These are phyloP conservation scores for Neurospora pannonica DNA, from an alignment of 495 filamentous ascomycete species.

Conservation along the genomic window DNA sequence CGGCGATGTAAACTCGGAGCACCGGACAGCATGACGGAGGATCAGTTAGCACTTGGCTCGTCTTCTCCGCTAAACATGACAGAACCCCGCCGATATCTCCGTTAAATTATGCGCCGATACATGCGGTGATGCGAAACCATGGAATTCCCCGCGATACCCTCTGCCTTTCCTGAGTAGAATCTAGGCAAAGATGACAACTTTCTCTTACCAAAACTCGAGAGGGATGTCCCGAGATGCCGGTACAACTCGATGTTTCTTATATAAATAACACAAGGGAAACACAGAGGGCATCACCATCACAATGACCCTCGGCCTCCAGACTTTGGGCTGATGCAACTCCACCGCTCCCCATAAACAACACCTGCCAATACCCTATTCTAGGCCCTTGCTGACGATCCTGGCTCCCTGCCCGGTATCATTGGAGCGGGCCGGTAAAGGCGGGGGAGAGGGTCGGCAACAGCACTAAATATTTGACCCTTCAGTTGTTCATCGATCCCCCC, in stretches of 20 bases:
- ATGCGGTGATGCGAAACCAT: not conserved
- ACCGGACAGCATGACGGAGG: not conserved
- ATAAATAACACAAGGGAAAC: not conserved
- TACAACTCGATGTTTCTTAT: not conserved
- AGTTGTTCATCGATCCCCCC: not conserved
- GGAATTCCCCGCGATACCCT: not conserved
- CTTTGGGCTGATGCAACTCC: not conserved
- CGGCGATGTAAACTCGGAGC: not conserved
- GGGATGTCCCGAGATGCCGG: too few relatives aligned
- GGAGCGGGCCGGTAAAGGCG: not conserved
- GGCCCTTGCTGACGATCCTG: not conserved
- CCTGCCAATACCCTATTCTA: not conserved
- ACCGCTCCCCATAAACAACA: not conserved
- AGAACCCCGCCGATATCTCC: not conserved
- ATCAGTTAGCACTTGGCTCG: not conserved
- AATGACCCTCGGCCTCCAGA: not conserved
- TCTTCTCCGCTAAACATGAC: not conserved
- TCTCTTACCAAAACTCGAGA: too few relatives aligned
- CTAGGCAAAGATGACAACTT: too few relatives aligned
- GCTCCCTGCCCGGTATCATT: not conserved
- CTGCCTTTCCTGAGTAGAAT: too few relatives aligned
- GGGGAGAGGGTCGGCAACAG: not conserved
- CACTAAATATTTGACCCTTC: not conserved
- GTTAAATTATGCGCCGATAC: not conserved
- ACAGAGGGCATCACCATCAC: not conserved